Evolutionary conservation across 345 rosid species (phyloP), one percentile per base, ranked within the genome.

Genomic region (Jatropha curcas): DNA sequence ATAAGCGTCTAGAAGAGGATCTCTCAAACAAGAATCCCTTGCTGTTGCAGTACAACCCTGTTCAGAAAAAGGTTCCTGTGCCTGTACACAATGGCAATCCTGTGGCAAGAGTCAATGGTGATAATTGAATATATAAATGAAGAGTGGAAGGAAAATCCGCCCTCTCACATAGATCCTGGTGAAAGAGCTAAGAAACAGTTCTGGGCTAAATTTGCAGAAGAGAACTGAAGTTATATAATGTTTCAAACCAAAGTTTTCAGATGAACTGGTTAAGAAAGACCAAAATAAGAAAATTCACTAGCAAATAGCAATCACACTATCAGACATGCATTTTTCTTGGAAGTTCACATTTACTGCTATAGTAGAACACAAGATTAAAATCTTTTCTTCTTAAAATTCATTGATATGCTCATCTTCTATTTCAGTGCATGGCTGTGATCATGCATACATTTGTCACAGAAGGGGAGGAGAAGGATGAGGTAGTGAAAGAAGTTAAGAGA

Each of bases 401-500:
- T 45, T 14, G 19, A 45, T 11, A 45, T 14, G 2, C 50, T 45
- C 12, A 3, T 24, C 8, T 16, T 22, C 60, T 37, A 19, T 51
- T 58, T 20, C 76, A 76, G 79, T 76, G 79, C 35, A 55, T 28
- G 72, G 52, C 79, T 17, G 63, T 75, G 27, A 55, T 68, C n/a
- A 57, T 60, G n/a, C 76, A 50, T 7, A 66, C 70, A 13, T 56
- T 71, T n/a, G 41, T 59, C 60, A 65, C 65, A 5, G 48, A 66
- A 65, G 77, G 75, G 3, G 68, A 74, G 72, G 74, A 76, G 65
- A 60, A 76, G 63, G 74, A 58, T 68, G 76, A 35, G 34, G 76
- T 76, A 8, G 77, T 71, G 12, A 59, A 33, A 70, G 72, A 79
- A 55, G 86, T 75, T 56, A n/a, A 27, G 52, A 37, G 78, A 80